Evolutionary conservation across 2,329 filamentous ascomycete species (phyloP).

Genomic region (Chrysoporthe deuterocubensis): DNA sequence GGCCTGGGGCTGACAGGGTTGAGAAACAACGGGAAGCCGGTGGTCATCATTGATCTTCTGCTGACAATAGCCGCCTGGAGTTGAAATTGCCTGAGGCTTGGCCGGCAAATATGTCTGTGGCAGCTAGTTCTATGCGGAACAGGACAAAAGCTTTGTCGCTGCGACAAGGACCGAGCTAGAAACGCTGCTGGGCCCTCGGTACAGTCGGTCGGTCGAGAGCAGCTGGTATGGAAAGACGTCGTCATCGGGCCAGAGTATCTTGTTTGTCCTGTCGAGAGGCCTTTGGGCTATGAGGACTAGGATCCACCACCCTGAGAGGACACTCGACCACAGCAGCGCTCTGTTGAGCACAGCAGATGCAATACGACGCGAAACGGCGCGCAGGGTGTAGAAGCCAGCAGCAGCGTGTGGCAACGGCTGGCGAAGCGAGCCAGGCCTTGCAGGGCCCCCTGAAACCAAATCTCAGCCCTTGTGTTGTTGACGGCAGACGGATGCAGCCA

Average conservation of each 20-base stretch:
- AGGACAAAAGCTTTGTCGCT: neutral
- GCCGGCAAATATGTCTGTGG: too few relatives aligned
- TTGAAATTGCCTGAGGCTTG: too few relatives aligned
- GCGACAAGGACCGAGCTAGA: neutral
- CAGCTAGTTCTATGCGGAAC: neutral
- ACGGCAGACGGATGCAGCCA: constrained; percentile 12
- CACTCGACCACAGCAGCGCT: neutral
- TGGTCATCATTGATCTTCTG: neutral
- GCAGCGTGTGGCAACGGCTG: constrained; percentile 12
- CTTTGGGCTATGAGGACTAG: neutral
- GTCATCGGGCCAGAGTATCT: neutral
- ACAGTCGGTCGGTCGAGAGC: neutral
- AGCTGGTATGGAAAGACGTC: neutral
- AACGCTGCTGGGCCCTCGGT: neutral
- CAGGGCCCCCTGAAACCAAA: constrained; percentile 8
- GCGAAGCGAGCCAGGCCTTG: neutral
- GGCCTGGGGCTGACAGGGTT: neutral
- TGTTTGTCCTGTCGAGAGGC: neutral
- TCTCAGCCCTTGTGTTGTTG: constrained; percentile 11
- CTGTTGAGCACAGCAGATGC: neutral
- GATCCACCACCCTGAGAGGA: neutral
- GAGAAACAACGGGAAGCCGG: neutral
- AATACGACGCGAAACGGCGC: constrained; percentile 22
- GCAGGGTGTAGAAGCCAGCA: neutral
- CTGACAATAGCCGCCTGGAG: too few relatives aligned